phyloP scores from a whole-genome alignment of 345 rosid species.

The Alliaria petiolata region DNA sequence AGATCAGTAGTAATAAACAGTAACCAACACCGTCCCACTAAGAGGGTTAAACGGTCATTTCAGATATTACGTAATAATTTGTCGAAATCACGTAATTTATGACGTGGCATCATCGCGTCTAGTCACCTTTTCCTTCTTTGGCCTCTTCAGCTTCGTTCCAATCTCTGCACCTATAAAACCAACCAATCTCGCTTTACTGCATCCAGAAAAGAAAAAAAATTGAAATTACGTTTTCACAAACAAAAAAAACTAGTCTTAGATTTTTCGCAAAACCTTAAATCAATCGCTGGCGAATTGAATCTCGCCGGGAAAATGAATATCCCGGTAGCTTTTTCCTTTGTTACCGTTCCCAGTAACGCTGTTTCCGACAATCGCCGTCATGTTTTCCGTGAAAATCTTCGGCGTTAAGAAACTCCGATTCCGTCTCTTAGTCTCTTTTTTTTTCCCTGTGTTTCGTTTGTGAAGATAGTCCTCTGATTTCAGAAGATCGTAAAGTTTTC shows the following conservation, averaged over 20 bases:
- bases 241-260: too few relatives aligned
- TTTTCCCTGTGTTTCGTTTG: neutral
- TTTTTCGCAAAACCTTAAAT: neutral
- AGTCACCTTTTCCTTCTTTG: conserved; percentile 15
- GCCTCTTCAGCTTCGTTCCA: conserved; percentile 23
- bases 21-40: conserved; percentile 12
- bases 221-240: neutral
- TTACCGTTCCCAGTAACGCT: conserved; percentile 34
- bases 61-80: neutral
- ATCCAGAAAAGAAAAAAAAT: neutral
- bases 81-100: neutral
- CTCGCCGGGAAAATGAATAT: conserved; percentile 46
- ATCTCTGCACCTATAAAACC: conserved; percentile 9
- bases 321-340: conserved; percentile 30
- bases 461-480: neutral
- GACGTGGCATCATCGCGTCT: conserved; percentile 25
- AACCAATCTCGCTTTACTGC: neutral
- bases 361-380: conserved; percentile 59
- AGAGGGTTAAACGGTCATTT: neutral
- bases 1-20: neutral
- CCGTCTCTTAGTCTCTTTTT: neutral
- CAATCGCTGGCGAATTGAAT: conserved; percentile 21
- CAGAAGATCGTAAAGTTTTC: neutral
- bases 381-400: conserved; percentile 50
- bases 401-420: conserved; percentile 19